These are phyloP conservation scores for Papilionanthe hybrid DNA, from an alignment of 116 monocot genomes.

Conservation along the genomic window DNA sequence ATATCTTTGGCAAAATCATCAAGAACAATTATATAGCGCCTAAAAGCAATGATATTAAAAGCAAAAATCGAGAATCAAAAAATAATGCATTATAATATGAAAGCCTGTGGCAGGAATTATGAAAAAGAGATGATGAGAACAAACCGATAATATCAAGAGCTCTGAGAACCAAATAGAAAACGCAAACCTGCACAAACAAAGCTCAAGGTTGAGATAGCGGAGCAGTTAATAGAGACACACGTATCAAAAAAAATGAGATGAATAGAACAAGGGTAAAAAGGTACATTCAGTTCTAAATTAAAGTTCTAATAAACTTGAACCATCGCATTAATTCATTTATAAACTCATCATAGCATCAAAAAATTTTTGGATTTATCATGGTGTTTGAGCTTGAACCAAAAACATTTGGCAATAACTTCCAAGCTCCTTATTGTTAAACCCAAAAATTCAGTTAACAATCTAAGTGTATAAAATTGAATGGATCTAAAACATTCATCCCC, in stretches of 20 bases:
- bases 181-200: slow-evolving; percentile 68
- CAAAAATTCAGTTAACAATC: no score
- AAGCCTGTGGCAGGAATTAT: not conserved
- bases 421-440: no score
- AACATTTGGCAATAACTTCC: no score
- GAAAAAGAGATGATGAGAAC: slow-evolving; percentile 18
- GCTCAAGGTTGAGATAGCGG: not conserved
- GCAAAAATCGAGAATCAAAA: not conserved
- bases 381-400: no score
- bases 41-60: not conserved
- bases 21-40: not conserved
- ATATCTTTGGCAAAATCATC: not conserved
- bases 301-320: not conserved
- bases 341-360: not conserved
- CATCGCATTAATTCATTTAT: not conserved
- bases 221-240: not conserved
- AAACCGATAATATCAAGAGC: slow-evolving; percentile 74
- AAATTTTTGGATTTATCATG: not conserved
- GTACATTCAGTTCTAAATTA: not conserved
- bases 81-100: not conserved
- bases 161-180: slow-evolving; percentile 55
- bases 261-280: not conserved
- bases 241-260: not conserved
- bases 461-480: no score
- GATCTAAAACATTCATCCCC: no score